phyloP scores from a whole-genome alignment of 306 rosid genomes.

The Sphenostylis stenocarpa region DNA sequence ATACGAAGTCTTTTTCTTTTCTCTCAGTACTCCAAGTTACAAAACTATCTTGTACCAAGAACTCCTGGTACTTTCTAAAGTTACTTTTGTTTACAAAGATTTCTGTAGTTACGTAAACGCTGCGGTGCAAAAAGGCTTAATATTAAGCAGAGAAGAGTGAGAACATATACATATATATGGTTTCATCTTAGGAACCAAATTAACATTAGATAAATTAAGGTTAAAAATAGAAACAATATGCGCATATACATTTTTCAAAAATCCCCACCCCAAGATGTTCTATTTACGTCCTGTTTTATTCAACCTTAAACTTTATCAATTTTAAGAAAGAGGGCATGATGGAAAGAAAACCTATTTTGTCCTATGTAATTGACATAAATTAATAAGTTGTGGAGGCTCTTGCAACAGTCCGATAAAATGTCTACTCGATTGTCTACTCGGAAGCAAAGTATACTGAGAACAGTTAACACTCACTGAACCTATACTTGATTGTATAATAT shows the following conservation, averaged over 20 bases:
- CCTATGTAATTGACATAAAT: not conserved
- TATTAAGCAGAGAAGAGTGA: too few species aligned
- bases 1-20: too few species aligned
- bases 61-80: too few species aligned
- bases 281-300: not conserved
- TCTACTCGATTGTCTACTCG: slow-evolving; percentile 1
- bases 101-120: too few species aligned
- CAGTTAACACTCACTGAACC: slow-evolving; percentile 20
- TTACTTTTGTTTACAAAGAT: too few species aligned
- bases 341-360: not conserved
- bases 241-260: not conserved
- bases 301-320: not conserved
- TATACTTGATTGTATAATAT: not conserved
- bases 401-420: slow-evolving; percentile 8
- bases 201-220: too few species aligned
- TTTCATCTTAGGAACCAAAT: too few species aligned
- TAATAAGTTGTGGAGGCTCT: not conserved
- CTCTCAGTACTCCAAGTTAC: too few species aligned
- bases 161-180: too few species aligned
- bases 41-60: too few species aligned
- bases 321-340: not conserved
- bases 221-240: too few species aligned
- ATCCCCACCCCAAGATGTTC: not conserved
- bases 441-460: not conserved
- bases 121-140: too few species aligned